A percentile compares a stretch with the other conserved stretches of the same genome.
Conservation (phyloP, 306 rosid genomes). For the Prinsepia uniflora region DNA sequence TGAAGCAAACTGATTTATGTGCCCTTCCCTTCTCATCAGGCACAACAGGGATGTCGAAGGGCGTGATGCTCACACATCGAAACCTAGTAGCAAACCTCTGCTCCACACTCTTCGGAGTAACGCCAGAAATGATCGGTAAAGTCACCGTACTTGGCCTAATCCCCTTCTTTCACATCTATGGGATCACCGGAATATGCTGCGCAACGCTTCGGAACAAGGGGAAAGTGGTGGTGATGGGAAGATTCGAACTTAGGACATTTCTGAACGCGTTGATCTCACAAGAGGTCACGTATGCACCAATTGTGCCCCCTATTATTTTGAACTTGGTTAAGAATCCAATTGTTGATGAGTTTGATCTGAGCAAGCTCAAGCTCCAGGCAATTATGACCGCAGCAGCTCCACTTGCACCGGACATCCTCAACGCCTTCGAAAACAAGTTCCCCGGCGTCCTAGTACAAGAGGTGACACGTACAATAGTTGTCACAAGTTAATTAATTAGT, state of each 20-base stretch:
- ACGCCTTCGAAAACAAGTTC: constrained; percentile 68
- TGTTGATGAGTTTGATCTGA: constrained; percentile 76
- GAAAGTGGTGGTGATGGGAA: constrained; percentile 85
- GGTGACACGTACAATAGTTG: background rate
- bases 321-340: constrained; percentile 73
- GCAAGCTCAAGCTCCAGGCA: constrained; percentile 73
- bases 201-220: constrained; percentile 79
- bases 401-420: constrained; percentile 77
- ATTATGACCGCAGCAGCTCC: constrained; percentile 93
- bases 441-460: constrained; percentile 77
- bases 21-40: constrained; percentile 98
- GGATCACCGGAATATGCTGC: constrained; percentile 90
- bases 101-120: constrained; percentile 64
- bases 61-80: constrained; percentile 83
- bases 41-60: constrained; percentile 86
- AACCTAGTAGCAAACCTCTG: constrained; percentile 82
- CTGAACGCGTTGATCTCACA: constrained; percentile 64
- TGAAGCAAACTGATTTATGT: constrained; percentile 67
- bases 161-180: constrained; percentile 89
- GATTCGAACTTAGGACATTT: constrained; percentile 64
- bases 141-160: constrained; percentile 74
- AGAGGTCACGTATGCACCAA: constrained; percentile 80
- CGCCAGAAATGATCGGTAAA: constrained; percentile 55
- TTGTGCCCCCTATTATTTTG: constrained; percentile 88
- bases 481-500: background rate